These are phyloP conservation scores for Citrus trifoliata DNA, from an alignment of 345 rosid species.

Conservation along the genomic window DNA sequence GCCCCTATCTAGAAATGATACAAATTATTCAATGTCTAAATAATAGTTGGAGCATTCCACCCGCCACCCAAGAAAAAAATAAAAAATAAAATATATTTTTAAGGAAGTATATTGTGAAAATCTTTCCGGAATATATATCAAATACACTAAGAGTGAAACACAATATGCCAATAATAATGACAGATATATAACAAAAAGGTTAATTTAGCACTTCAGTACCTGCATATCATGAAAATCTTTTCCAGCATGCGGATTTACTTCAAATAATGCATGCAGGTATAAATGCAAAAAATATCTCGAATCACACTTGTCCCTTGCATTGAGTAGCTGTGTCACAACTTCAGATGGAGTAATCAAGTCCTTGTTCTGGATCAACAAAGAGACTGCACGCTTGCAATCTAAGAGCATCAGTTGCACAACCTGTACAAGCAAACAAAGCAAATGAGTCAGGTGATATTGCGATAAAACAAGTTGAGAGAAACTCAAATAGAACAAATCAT, in stretches of 20 bases:
- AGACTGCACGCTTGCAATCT: conserved; percentile 79
- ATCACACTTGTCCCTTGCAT: conserved; percentile 62
- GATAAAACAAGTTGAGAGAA: conserved; percentile 11
- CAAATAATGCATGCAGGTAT: conserved; percentile 81
- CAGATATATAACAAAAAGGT: conserved; percentile 4
- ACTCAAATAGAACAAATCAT: not conserved
- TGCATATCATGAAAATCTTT: conserved; percentile 96
- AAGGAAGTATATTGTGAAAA: not conserved
- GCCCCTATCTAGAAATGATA: not conserved
- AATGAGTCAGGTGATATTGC: conserved; percentile 4
- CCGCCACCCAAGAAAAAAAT: not conserved
- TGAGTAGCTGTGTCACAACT: conserved; percentile 70
- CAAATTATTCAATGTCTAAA: not conserved
- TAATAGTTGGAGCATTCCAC: not conserved
- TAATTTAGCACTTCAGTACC: conserved; percentile 43
- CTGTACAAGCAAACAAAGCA: conserved; percentile 40
- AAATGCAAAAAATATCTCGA: conserved; percentile 81
- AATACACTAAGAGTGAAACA: conserved; percentile 1
- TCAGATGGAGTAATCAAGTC: conserved; percentile 80
- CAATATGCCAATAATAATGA: not conserved
- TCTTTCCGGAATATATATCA: not conserved
- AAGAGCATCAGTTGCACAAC: conserved; percentile 88
- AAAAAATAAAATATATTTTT: not conserved
- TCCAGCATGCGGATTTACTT: conserved; percentile 78
- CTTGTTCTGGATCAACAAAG: conserved; percentile 77